Percentiles rank a stretch among this genome's conserved stretches.
phyloP scores from a whole-genome alignment of 805 yeast species.

The Jamesozyma hellenica region DNA sequence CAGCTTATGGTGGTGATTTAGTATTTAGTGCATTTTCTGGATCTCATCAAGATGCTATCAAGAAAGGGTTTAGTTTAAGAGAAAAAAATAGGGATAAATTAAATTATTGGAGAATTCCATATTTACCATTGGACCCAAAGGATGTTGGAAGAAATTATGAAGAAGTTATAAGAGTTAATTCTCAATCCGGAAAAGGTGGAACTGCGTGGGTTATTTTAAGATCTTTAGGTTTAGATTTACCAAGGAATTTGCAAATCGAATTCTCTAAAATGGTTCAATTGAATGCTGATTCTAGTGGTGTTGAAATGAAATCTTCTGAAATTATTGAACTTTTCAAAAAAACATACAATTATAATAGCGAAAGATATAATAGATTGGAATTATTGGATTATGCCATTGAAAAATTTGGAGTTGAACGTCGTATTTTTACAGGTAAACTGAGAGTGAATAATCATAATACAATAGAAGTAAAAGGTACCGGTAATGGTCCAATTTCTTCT shows the following conservation, averaged over 20 bases:
- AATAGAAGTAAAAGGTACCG: constrained; percentile 43
- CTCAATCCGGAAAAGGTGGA: constrained; percentile 84
- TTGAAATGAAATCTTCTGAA: constrained; percentile 58
- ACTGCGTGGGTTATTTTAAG: constrained; percentile 79
- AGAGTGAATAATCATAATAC: constrained; percentile 34
- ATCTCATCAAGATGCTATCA: constrained; percentile 83
- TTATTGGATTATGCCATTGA: constrained; percentile 41
- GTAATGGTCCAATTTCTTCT: constrained; percentile 79
- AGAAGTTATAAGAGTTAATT: constrained; percentile 79
- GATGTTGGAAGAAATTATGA: constrained; percentile 82
- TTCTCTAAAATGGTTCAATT: constrained; percentile 62
- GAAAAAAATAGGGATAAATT: constrained; percentile 31
- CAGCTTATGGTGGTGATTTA: constrained; percentile 75
- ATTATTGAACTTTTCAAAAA: constrained; percentile 53
- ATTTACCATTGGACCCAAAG: constrained; percentile 73
- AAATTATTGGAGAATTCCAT: constrained; percentile 61
- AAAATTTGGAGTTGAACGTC: constrained; percentile 18
- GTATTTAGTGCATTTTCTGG: constrained; percentile 80
- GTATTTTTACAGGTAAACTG: constrained; percentile 37
- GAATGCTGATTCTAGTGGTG: constrained; percentile 59
- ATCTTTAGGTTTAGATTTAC: constrained; percentile 66
- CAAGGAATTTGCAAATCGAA: constrained; percentile 68
- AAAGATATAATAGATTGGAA: constrained; percentile 23
- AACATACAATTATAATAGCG: constrained; percentile 43
- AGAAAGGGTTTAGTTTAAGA: constrained; percentile 53